Evolutionary conservation across 352 stramenopile species (phyloP).

Genomic region (Pythium guiyangense): DNA sequence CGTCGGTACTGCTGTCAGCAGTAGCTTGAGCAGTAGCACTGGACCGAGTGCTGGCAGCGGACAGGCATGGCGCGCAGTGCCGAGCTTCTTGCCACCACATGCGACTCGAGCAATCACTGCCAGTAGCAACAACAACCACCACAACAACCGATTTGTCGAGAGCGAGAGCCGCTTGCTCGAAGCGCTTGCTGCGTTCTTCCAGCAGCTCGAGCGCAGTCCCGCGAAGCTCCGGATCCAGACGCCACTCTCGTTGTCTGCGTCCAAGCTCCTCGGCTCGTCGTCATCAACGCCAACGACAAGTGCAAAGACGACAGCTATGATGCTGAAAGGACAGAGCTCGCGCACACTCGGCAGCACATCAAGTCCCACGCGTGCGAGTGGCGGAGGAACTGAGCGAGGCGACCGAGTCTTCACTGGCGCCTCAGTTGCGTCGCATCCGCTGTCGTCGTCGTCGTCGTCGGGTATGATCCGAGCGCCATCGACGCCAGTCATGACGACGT

Average conservation of each 20-base stretch:
- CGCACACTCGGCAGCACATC: neutral
- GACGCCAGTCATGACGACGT: neutral
- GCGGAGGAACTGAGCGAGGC: too few relatives aligned
- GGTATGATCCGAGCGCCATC: neutral
- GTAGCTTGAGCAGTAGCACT: neutral
- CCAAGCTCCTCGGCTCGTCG: neutral
- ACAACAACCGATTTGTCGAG: neutral
- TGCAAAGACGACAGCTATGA: too few relatives aligned
- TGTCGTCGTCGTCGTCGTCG: neutral
- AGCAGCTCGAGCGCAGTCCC: slow-evolving; percentile 18
- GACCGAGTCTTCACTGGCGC: neutral
- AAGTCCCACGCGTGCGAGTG: neutral
- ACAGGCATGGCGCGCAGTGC: neutral
- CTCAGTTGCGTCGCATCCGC: neutral
- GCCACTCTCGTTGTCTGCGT: neutral
- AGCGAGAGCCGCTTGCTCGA: slow-evolving; percentile 14
- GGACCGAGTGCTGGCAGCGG: slow-evolving; percentile 7
- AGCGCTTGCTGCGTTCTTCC: slow-evolving; percentile 21
- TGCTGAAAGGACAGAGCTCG: neutral
- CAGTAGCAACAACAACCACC: too few relatives aligned
- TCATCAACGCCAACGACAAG: neutral
- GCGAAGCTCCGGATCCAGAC: slow-evolving; percentile 23
- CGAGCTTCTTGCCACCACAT: neutral
- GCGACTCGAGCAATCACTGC: neutral
- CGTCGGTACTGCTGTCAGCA: neutral